phyloP scores from a whole-genome alignment of 2,329 filamentous ascomycete genomes.

The Claviceps capensis region DNA sequence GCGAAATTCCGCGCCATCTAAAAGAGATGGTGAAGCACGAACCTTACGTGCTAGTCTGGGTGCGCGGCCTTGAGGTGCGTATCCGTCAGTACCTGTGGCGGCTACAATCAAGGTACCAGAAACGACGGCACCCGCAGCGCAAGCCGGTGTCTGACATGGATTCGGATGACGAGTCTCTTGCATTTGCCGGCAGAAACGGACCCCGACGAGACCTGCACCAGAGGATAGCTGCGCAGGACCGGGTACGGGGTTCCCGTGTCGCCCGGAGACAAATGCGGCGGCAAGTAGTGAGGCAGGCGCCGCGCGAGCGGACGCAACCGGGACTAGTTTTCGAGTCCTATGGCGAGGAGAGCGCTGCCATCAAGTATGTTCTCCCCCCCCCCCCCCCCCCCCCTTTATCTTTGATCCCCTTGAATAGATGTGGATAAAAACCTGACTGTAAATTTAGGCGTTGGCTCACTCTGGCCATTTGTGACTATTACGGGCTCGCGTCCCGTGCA shows the following conservation, averaged over 20 bases:
- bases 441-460: slow-evolving; percentile 68
- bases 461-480: slow-evolving; percentile 84
- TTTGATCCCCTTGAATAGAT: no score
- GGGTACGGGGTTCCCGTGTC: slow-evolving; percentile 16
- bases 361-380: slow-evolving; percentile 55
- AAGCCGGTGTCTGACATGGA: slow-evolving; percentile 23
- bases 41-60: slow-evolving; percentile 63
- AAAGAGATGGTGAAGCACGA: slow-evolving; percentile 67
- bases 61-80: slow-evolving; percentile 75
- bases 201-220: slow-evolving; percentile 32
- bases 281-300: slow-evolving; percentile 12
- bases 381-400: no score
- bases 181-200: slow-evolving; percentile 66
- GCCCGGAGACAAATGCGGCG: slow-evolving; percentile 28
- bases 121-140: background rate
- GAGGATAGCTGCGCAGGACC: slow-evolving; percentile 29
- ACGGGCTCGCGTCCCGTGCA: slow-evolving; percentile 74
- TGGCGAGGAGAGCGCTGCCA: slow-evolving; percentile 59
- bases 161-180: slow-evolving; percentile 66
- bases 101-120: slow-evolving; percentile 11
- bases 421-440: no score
- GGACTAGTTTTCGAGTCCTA: slow-evolving; percentile 68
- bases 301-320: slow-evolving; percentile 45
- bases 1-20: slow-evolving; percentile 64
- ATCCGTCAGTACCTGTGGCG: slow-evolving; percentile 63